Evolutionary conservation across 805 yeast genomes (phyloP).

Genomic region (Zygosaccharomyces kombuchaensis): DNA sequence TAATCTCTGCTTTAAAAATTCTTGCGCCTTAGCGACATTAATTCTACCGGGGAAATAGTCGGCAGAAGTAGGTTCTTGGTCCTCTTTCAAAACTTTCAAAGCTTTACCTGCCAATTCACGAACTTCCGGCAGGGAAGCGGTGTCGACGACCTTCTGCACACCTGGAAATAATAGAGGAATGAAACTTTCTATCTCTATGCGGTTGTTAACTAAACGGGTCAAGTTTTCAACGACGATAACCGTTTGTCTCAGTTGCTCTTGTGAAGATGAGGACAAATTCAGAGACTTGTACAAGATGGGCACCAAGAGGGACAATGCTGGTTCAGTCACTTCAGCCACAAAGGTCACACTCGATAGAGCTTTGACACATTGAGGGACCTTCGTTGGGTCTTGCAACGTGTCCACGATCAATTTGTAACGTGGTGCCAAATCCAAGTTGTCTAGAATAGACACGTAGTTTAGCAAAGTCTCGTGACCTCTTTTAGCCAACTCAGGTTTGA

Average conservation of each 20-base stretch:
- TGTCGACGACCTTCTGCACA: slow-evolving; percentile 76
- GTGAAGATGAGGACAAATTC: slow-evolving; percentile 77
- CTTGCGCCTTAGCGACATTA: slow-evolving; percentile 47
- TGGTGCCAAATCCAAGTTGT: slow-evolving; percentile 86
- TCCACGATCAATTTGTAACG: slow-evolving; percentile 80
- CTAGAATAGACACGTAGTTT: slow-evolving; percentile 73
- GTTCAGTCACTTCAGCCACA: slow-evolving; percentile 97
- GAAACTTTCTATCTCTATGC: slow-evolving; percentile 81
- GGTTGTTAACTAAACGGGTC: slow-evolving; percentile 91
- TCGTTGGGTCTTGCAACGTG: slow-evolving; percentile 84
- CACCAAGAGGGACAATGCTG: slow-evolving; percentile 82
- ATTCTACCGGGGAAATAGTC: slow-evolving; percentile 78
- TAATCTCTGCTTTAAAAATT: slow-evolving; percentile 37
- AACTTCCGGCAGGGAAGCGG: slow-evolving; percentile 94
- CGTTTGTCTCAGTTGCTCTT: slow-evolving; percentile 94
- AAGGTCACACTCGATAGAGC: slow-evolving; percentile 89
- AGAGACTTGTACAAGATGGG: slow-evolving; percentile 90
- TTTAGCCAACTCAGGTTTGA: slow-evolving; percentile 91
- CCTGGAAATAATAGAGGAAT: slow-evolving; percentile 91
- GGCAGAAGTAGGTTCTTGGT: slow-evolving; percentile 47
- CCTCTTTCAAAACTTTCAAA: slow-evolving; percentile 71
- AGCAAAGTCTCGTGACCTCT: slow-evolving; percentile 71
- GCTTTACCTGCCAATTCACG: slow-evolving; percentile 92
- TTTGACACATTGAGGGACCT: slow-evolving; percentile 85
- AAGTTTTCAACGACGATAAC: slow-evolving; percentile 93